Conservation (phyloP, 2,329 filamentous ascomycete species). For the Drechslera avenae region DNA sequence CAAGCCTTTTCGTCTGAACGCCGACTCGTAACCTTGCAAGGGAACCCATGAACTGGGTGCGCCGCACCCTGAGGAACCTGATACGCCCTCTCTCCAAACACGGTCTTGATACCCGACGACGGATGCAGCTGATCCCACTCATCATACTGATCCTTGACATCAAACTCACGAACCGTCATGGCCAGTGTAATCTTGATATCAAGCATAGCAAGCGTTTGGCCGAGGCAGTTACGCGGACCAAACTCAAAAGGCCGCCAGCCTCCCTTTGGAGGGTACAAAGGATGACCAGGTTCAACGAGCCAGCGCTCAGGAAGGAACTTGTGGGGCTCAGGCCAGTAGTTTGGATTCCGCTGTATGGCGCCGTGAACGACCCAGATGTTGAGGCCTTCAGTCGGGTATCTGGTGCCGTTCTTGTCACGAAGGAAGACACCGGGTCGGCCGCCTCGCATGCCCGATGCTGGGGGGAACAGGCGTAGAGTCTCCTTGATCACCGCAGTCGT, state of each 20-base stretch:
- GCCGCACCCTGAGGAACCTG: constrained; percentile 20
- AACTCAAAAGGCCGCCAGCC: constrained; percentile 48
- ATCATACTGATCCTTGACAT: constrained; percentile 20
- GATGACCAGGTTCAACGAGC: constrained; percentile 19
- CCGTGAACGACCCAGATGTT: constrained; percentile 24
- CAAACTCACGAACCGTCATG: constrained; percentile 28
- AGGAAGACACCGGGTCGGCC: constrained; percentile 20
- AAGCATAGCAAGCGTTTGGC: constrained; percentile 25
- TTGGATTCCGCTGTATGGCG: constrained; percentile 21
- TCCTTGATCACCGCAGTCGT: constrained; percentile 46
- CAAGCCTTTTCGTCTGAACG: too few species aligned
- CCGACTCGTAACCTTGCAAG: constrained; percentile 46
- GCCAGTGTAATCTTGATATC: constrained; percentile 21
- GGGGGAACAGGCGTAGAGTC: constrained; percentile 39
- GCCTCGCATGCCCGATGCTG: constrained; percentile 38
- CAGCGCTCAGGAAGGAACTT: constrained; percentile 36
- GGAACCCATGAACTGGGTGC: constrained; percentile 21
- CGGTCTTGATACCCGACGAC: not conserved
- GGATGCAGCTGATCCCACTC: constrained; percentile 18
- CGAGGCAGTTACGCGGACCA: constrained; percentile 38
- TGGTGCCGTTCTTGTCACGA: constrained; percentile 25
- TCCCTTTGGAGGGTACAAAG: constrained; percentile 18
- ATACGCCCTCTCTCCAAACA: constrained; percentile 17
- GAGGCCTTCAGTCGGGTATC: constrained; percentile 25
- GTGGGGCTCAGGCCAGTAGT: constrained; percentile 25